Evolutionary conservation across 257 asterid genomes (phyloP).

Genomic region (Solanum corneliomulleri): DNA sequence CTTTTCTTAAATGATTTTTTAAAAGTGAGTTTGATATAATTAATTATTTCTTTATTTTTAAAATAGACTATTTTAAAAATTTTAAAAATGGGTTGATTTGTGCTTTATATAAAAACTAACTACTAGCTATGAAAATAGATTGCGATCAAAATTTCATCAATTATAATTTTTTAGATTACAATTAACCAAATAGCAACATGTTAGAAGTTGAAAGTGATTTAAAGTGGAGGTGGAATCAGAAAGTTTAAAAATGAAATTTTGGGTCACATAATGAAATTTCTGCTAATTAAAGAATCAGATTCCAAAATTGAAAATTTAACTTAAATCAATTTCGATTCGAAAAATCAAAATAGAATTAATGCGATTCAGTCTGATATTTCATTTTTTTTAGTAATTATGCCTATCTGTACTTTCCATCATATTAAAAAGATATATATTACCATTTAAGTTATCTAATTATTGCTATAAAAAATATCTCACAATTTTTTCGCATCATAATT

Average conservation of each 20-base stretch:
- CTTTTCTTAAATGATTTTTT: background rate
- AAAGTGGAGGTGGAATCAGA: background rate
- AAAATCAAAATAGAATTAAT: background rate
- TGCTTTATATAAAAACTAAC: background rate
- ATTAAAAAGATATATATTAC: too few relatives aligned
- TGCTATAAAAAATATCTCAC: too few relatives aligned
- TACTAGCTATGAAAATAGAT: too few relatives aligned
- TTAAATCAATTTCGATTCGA: too few relatives aligned
- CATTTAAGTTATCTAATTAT: too few relatives aligned
- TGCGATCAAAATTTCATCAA: background rate
- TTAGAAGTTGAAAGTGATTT: background rate
- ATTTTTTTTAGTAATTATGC: background rate
- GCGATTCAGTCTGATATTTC: too few relatives aligned
- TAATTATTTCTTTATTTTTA: too few relatives aligned
- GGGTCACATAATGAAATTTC: background rate
- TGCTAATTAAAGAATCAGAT: background rate
- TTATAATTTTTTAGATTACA: background rate
- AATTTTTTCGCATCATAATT: too few relatives aligned
- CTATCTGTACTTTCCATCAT: background rate
- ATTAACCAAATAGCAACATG: background rate
- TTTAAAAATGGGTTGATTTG: background rate
- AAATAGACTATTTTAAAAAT: background rate
- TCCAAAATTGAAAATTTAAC: background rate
- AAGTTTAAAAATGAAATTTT: too few relatives aligned
- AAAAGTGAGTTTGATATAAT: too few relatives aligned